Evolutionary conservation across 768 basidiomycete genomes (phyloP).

Genomic region (Mycena floridula): DNA sequence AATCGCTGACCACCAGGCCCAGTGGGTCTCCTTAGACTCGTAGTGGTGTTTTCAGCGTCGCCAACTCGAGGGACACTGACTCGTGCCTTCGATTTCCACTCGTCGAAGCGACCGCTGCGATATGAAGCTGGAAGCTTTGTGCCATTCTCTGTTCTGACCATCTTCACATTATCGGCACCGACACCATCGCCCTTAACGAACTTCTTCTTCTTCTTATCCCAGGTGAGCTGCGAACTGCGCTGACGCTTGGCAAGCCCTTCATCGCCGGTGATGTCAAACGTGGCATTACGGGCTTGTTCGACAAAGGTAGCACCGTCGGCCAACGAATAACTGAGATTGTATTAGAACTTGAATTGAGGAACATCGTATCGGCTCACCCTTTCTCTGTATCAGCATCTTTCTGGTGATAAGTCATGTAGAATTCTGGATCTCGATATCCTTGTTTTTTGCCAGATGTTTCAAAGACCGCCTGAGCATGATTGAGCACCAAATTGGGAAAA

Average conservation of each 20-base stretch:
- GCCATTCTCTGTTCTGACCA: conserved; percentile 91
- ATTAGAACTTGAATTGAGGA: conserved; percentile 1
- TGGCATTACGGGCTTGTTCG: conserved; percentile 71
- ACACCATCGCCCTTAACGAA: conserved; percentile 81
- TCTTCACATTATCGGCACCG: conserved; percentile 90
- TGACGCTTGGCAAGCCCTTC: conserved; percentile 56
- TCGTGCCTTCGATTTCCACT: conserved; percentile 83
- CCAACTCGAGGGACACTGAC: conserved; percentile 76
- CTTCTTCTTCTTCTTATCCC: conserved; percentile 97
- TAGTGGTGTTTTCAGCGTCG: conserved; percentile 57
- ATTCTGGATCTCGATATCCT: conserved; percentile 71
- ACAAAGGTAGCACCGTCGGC: conserved; percentile 84
- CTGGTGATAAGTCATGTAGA: conserved; percentile 91
- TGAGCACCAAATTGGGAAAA: conserved; percentile 4
- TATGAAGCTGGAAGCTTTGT: conserved; percentile 87
- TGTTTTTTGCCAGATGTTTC: conserved; percentile 45
- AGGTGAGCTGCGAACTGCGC: conserved; percentile 65
- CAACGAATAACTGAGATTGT: conserved; percentile 70
- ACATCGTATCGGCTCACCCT: conserved; percentile 50
- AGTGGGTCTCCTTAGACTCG: conserved; percentile 22
- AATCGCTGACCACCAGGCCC: conserved; percentile 55
- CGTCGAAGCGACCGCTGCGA: conserved; percentile 89
- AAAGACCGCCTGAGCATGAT: conserved; percentile 54
- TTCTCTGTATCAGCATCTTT: conserved; percentile 84
- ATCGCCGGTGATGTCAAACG: conserved; percentile 82